Evolutionary conservation across 1,284 basidiomycete species (phyloP), one percentile per base, ranked within the genome.

Genomic region (Pholiota adiposa): DNA sequence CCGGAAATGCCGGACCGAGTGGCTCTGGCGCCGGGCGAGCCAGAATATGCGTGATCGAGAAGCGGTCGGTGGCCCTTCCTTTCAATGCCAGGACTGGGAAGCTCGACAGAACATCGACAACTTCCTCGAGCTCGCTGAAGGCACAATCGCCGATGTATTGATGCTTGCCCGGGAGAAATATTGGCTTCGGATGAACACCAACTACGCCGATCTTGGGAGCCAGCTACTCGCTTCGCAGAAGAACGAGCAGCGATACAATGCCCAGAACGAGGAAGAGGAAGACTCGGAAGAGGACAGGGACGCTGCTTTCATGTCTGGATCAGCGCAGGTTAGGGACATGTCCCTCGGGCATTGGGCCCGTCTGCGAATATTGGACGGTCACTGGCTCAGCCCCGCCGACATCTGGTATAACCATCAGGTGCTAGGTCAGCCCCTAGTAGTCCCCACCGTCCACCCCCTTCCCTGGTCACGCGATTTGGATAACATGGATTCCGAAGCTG

Each of bases 291-390:
- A 87, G 40, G 87, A 87, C 67, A 74, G 81, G 11, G 85, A 87
- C 62, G 63, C 86, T 38, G 73, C 88, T 64, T 81, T 84, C 21
- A 70, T 84, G 65, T 83, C 84, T 4, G 88, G 90, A 63, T 85
- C 89, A 40, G 75, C 79, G 5, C 82, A 84, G 25, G 83, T 89
- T 4, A 78, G 83, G 27, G 86, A 89, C 18, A 75, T 91, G 53
- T 87, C 89, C 0, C 73, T 91, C 51, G 77, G 80, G n/a, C 88
- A 90, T 65, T 91, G 88, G 88, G 88, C 87, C 4, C 79, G 90
- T 27, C 79, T 77, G 18, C 75, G 89, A 48, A 87, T 92, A 51
- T 73, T 92, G 33, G 89, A 91, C 57, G 89, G 90, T 0, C 81
- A 85, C 63, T 92, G 89, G 89, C 75, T 86, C 56, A 86, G 81